phyloP scores from a whole-genome alignment of 164 flowering plant genomes.

The Berberis vulgaris region DNA sequence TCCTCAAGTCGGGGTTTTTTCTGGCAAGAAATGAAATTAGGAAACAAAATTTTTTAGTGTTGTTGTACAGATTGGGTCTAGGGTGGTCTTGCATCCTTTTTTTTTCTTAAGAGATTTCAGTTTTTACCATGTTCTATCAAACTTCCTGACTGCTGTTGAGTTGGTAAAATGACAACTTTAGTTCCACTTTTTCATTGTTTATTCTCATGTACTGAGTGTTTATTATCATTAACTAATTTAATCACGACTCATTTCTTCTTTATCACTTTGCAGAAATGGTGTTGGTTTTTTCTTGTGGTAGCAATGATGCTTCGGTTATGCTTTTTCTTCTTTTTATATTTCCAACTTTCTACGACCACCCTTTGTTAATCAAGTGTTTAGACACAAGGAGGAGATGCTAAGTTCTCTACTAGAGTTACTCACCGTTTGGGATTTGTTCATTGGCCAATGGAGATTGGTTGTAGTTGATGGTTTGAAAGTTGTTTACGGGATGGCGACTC shows the following conservation, averaged over 20 bases:
- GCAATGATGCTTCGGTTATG: not conserved
- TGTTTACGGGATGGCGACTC: too few species aligned
- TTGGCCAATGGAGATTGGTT: too few species aligned
- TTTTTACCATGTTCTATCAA: not conserved
- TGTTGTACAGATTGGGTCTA: constrained; percentile 6
- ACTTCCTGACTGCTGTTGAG: not conserved
- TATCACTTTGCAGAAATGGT: constrained; percentile 1
- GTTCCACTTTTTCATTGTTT: not conserved
- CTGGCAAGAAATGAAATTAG: too few species aligned
- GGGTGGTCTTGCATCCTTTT: not conserved
- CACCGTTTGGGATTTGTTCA: too few species aligned
- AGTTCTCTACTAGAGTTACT: too few species aligned
- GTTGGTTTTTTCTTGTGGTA: not conserved
- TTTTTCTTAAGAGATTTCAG: not conserved
- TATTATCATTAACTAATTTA: not conserved
- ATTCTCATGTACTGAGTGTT: not conserved
- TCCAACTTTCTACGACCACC: not conserved
- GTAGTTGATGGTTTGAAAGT: too few species aligned
- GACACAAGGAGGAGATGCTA: too few species aligned
- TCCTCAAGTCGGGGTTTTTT: too few species aligned
- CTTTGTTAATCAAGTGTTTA: too few species aligned
- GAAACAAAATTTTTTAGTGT: not conserved
- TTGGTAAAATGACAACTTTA: not conserved
- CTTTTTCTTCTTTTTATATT: not conserved
- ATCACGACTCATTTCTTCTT: not conserved